Evolutionary conservation across 441 rosid genomes (phyloP), one percentile per base, ranked within the genome.

Genomic region (Metrosideros polymorpha): DNA sequence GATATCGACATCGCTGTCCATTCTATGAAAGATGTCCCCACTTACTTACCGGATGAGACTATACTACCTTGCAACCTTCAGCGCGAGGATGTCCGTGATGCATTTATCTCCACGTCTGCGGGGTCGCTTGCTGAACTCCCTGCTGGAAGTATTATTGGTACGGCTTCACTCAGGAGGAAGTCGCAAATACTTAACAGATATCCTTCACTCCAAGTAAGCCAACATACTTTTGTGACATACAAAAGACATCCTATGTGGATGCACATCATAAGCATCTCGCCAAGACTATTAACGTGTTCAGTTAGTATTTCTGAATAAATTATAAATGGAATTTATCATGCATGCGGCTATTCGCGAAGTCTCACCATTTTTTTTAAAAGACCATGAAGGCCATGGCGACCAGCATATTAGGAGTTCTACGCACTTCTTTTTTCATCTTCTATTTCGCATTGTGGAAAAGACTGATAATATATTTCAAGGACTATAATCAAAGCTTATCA

Each of bases 11-110:
- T 96, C 15, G 99, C 99, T 43, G 99, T 96, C 88, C 99, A 98
- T 87, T 98, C 99, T 1, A 98, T 96, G 99, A 98, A 98, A 88
- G 99, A 98, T 89, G 99, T 98, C 61, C 99, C 99, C 2, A 98
- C 99, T 9, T 98, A 96, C 87, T 87, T 98, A 86, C 99, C 99
- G 0, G 98, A 96, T 15, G 95, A 93, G 85, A 98, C 95, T 12
- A 89, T 95, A 85, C 93, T 98, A 19, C 98, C 99, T 83, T 96
- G 99, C 91, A 96, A 96, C 88, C 96, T 98, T 90, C 91, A 63
- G 57, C 98, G 99, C 14, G 99, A 96, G 91, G 99, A 98, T 91
- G 98, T 96, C 84, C 88, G 98, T 82, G 99, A 98, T 94, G 99
- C 98, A 52, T 96, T 96, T 89, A 96, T 98, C 63, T 96, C 96